These are phyloP conservation scores for Plasmodium malariae DNA, from an alignment of 169 alveolate species.

Conservation along the genomic window DNA sequence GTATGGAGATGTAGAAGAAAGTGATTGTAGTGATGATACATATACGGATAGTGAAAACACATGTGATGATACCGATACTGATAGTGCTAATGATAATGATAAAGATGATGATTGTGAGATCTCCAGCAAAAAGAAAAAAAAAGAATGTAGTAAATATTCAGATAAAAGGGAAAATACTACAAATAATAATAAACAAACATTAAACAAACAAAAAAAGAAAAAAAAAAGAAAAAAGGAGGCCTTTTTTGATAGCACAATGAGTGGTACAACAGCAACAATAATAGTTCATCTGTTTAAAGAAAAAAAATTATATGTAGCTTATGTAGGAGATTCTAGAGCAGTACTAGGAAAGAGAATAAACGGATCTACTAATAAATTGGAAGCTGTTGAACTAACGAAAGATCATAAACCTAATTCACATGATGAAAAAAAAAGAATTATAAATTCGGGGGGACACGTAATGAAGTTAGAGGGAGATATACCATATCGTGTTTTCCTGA, in stretches of 20 bases:
- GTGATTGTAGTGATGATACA: neutral
- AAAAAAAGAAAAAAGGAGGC: constrained; percentile 46
- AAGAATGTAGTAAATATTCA: constrained; percentile 4
- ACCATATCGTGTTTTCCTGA: constrained; percentile 89
- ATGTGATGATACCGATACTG: neutral
- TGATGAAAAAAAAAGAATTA: constrained; percentile 88
- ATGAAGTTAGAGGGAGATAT: constrained; percentile 85
- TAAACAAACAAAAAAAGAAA: constrained; percentile 23
- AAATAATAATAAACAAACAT: constrained; percentile 1
- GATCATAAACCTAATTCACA: constrained; percentile 89
- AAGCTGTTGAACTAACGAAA: constrained; percentile 81
- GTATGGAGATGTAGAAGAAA: neutral
- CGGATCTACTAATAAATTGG: constrained; percentile 77
- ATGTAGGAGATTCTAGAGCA: constrained; percentile 91
- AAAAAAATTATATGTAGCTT: constrained; percentile 84
- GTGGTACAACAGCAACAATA: constrained; percentile 88
- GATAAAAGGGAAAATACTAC: constrained; percentile 21
- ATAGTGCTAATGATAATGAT: constrained; percentile 4
- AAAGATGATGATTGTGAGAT: neutral
- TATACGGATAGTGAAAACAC: constrained; percentile 15
- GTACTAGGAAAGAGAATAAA: constrained; percentile 86
- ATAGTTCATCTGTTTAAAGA: constrained; percentile 78
- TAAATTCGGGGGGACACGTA: constrained; percentile 90
- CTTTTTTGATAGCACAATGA: constrained; percentile 84
- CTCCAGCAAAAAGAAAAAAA: neutral